Percentiles rank a stretch among this genome's conserved stretches.
phyloP scores from a whole-genome alignment of 179 eudicot species.

The Camellia oleifera region DNA sequence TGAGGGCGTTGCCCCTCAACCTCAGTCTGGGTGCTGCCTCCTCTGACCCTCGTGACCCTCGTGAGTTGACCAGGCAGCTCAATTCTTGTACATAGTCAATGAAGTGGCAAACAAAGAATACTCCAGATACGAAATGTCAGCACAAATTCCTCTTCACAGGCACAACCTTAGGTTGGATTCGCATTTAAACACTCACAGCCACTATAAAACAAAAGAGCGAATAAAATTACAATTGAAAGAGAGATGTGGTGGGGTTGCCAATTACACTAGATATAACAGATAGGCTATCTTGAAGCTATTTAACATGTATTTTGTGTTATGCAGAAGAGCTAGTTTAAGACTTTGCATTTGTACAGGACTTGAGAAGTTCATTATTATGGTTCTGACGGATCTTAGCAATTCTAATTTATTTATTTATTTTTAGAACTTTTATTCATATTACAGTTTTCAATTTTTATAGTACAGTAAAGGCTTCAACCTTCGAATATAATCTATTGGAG shows the following conservation, averaged over 20 bases:
- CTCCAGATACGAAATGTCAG: no score
- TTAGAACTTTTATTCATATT: not conserved
- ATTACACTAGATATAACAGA: not conserved
- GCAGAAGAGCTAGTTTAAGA: not conserved
- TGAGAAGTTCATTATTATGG: not conserved
- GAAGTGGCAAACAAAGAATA: no score
- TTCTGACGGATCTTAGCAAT: not conserved
- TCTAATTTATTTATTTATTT: not conserved
- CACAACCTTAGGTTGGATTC: no score
- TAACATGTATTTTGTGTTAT: not conserved
- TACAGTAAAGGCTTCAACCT: not conserved
- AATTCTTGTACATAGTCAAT: no score
- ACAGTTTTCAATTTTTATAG: not conserved
- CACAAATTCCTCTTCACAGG: no score
- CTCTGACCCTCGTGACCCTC: no score
- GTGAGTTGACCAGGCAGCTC: no score
- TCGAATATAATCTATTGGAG: not conserved
- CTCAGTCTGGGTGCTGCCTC: no score
- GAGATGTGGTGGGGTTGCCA: constrained; percentile 38
- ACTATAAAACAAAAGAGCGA: no score
- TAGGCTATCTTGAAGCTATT: not conserved
- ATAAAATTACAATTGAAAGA: no score
- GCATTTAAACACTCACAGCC: no score
- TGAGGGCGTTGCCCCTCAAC: no score
- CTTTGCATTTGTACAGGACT: not conserved